Percentiles rank a stretch among this genome's conserved stretches.
Evolutionary conservation across 202 grass and related monocot species (phyloP).

Genomic region (Sporobolus alterniflorus): DNA sequence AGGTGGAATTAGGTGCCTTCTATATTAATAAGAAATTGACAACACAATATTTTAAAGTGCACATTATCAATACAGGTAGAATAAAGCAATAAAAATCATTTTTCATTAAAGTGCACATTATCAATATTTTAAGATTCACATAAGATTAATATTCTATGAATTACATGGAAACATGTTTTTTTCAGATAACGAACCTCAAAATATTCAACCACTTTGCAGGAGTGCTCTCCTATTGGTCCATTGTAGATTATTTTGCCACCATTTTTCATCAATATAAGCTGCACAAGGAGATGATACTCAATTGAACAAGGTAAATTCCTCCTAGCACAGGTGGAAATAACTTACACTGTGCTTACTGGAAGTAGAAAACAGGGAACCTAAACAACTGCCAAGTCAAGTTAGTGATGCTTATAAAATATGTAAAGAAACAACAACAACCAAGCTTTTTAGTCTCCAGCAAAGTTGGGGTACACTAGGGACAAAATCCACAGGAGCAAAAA

Average conservation of each 20-base stretch:
- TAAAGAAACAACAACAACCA: too few relatives aligned
- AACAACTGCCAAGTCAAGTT: neutral
- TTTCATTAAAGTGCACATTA: neutral
- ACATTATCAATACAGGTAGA: neutral
- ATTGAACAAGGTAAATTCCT: neutral
- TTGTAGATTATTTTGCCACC: slow-evolving; percentile 54
- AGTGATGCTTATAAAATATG: neutral
- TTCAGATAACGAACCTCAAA: slow-evolving; percentile 49
- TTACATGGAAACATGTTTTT: neutral
- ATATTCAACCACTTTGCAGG: slow-evolving; percentile 57
- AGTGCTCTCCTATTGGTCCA: slow-evolving; percentile 49
- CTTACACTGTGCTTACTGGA: neutral
- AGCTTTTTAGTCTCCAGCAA: too few relatives aligned
- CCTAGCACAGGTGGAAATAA: neutral
- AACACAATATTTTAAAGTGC: neutral
- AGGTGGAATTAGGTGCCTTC: neutral
- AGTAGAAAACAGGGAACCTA: neutral
- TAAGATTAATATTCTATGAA: too few relatives aligned
- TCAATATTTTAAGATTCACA: neutral
- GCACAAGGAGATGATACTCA: slow-evolving; percentile 3
- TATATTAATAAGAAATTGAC: neutral
- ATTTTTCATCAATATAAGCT: slow-evolving; percentile 64
- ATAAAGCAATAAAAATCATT: too few relatives aligned
- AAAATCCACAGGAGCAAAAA: too few relatives aligned
- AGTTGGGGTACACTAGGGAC: too few relatives aligned